These are phyloP conservation scores for Wickerhamomyces canadensis DNA, from an alignment of 805 yeast species.

Conservation along the genomic window DNA sequence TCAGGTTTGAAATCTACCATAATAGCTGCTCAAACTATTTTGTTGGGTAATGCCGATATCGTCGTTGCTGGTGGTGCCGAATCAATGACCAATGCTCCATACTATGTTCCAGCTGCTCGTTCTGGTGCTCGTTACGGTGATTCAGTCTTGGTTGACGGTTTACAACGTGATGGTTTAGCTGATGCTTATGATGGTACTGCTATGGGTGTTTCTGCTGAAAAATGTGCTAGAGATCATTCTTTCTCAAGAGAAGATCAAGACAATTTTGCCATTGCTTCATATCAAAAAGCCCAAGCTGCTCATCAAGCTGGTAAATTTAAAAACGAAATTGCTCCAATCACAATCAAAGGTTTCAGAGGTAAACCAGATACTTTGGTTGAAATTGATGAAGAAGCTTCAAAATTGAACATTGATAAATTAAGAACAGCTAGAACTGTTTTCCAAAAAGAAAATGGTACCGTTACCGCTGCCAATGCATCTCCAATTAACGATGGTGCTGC, in stretches of 20 bases:
- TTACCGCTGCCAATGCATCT: constrained; percentile 96
- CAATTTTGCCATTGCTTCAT: constrained; percentile 77
- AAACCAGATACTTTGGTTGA: constrained; percentile 73
- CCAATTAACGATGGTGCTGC: constrained; percentile 98
- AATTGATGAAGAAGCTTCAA: constrained; percentile 78
- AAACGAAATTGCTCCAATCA: constrained; percentile 79
- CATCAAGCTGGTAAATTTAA: constrained; percentile 75
- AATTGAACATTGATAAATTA: constrained; percentile 73
- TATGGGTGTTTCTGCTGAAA: constrained; percentile 98
- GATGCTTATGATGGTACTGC: constrained; percentile 86
- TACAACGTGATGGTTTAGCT: constrained; percentile 85
- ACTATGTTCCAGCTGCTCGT: constrained; percentile 83
- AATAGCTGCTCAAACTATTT: constrained; percentile 83
- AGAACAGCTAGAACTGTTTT: constrained; percentile 89
- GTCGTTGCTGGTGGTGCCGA: constrained; percentile 98
- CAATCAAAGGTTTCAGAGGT: constrained; percentile 85
- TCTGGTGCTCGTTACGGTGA: constrained; percentile 90
- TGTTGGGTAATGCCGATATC: constrained; percentile 85
- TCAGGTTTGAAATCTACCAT: constrained; percentile 92
- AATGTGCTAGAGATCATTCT: constrained; percentile 80
- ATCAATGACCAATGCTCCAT: constrained; percentile 94
- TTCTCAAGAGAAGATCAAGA: constrained; percentile 86
- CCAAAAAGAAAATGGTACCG: constrained; percentile 90
- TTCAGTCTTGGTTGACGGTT: constrained; percentile 72
- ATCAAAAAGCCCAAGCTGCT: constrained; percentile 82